Conservation (phyloP, 805 yeast genomes). For the Yarrowia porcina region DNA sequence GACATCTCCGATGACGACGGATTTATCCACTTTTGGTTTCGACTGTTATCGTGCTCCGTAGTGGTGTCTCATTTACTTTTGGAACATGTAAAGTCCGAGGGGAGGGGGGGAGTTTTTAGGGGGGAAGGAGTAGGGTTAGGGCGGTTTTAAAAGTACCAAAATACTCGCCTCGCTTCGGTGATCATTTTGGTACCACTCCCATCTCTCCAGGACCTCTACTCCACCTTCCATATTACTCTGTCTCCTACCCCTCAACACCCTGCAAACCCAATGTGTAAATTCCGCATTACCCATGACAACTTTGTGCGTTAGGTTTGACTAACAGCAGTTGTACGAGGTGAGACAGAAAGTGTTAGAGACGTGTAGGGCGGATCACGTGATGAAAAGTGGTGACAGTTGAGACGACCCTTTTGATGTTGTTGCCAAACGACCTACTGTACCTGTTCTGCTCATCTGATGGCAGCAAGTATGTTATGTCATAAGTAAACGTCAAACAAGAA, state of each 20-base stretch:
- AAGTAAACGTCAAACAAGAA: no score
- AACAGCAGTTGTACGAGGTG: slow-evolving; percentile 2
- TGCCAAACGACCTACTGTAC: no score
- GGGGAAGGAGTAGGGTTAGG: neutral
- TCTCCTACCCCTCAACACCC: neutral
- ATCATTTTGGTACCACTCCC: neutral
- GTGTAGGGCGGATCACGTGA: neutral
- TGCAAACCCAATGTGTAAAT: neutral
- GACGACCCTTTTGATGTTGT: no score
- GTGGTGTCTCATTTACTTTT: no score
- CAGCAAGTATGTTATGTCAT: no score
- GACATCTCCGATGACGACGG: neutral
- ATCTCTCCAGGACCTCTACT: neutral
- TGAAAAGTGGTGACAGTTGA: no score
- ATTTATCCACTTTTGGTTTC: neutral
- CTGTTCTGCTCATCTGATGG: no score
- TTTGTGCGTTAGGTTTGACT: neutral
- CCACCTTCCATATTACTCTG: neutral
- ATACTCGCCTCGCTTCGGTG: neutral
- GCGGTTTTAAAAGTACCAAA: neutral
- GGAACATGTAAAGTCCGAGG: no score
- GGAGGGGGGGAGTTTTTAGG: no score
- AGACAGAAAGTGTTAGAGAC: neutral
- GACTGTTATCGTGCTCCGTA: neutral
- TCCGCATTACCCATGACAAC: slow-evolving; percentile 12